phyloP scores from a whole-genome alignment of 2,329 filamentous ascomycete species.

The Fusarium sp. region DNA sequence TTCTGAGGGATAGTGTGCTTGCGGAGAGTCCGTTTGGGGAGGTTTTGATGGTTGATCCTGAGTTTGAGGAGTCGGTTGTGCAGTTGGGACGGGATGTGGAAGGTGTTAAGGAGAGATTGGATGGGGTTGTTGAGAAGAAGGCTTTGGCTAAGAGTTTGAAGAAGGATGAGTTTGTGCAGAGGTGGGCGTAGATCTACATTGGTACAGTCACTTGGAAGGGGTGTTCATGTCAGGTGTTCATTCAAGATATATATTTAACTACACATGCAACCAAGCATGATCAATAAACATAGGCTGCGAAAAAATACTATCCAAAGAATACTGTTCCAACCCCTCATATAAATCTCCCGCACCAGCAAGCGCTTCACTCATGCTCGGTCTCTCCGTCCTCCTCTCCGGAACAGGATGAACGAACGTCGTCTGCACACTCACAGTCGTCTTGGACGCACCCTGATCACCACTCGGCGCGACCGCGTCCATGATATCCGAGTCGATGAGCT shows the following conservation, averaged over 20 bases:
- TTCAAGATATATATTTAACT: background rate
- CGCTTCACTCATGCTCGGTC: background rate
- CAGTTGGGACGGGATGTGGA: constrained; percentile 60
- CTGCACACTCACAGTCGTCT: constrained; percentile 30
- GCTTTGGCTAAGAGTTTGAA: constrained; percentile 58
- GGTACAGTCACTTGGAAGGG: no score
- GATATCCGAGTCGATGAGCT: constrained; percentile 31
- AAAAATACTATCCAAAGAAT: constrained; percentile 38
- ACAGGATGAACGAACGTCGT: constrained; percentile 35
- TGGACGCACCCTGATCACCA: constrained; percentile 22
- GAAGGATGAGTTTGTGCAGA: constrained; percentile 59
- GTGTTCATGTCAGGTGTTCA: no score
- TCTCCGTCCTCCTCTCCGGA: constrained; percentile 6
- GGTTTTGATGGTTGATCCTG: constrained; percentile 64
- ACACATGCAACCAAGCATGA: constrained; percentile 37
- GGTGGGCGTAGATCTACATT: constrained; percentile 45
- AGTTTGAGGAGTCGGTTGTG: constrained; percentile 63
- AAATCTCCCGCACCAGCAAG: constrained; percentile 9
- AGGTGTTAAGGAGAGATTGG: constrained; percentile 55
- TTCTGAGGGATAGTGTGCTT: constrained; percentile 64
- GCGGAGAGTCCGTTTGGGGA: constrained; percentile 63
- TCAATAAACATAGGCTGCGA: constrained; percentile 40
- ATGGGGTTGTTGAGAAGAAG: constrained; percentile 53
- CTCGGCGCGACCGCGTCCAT: constrained; percentile 31
- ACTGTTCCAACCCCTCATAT: constrained; percentile 29